Percentiles rank a stretch among this genome's conserved stretches.
Evolutionary conservation across 1,284 basidiomycete genomes (phyloP).

Genomic region (Melanopsichium pennsylvanicum): DNA sequence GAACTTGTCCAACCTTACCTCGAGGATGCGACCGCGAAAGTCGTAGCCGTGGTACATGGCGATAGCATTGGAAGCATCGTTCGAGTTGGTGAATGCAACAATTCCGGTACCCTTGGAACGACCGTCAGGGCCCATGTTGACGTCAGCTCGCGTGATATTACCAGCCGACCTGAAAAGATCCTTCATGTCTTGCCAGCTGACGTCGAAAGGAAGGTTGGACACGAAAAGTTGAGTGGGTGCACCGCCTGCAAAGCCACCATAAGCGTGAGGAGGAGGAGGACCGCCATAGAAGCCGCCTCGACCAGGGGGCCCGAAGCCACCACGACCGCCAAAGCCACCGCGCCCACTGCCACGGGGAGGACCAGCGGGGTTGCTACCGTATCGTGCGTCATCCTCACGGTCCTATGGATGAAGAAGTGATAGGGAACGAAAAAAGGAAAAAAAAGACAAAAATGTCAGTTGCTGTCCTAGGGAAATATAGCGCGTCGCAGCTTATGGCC

Average conservation of each 20-base stretch:
- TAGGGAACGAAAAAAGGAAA: no score
- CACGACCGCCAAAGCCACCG: constrained; percentile 66
- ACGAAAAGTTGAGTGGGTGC: constrained; percentile 79
- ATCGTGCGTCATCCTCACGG: constrained; percentile 91
- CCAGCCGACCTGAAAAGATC: constrained; percentile 94
- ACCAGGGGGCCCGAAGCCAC: constrained; percentile 41
- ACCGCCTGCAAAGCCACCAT: constrained; percentile 34
- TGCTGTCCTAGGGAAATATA: no score
- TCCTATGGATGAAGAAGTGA: constrained; percentile 79
- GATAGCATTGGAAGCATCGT: constrained; percentile 86
- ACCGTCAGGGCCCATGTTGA: constrained; percentile 89
- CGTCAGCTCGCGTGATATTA: constrained; percentile 90
- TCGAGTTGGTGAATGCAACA: constrained; percentile 88
- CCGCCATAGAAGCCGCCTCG: constrained; percentile 49
- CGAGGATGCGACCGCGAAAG: constrained; percentile 53
- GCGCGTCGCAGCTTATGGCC: no score
- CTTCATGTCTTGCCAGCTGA: constrained; percentile 98
- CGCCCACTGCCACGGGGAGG: constrained; percentile 72
- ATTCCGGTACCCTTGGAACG: constrained; percentile 84
- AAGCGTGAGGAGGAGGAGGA: constrained; percentile 26
- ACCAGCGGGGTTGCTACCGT: constrained; percentile 77
- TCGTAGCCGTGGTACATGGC: constrained; percentile 60
- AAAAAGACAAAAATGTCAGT: neutral
- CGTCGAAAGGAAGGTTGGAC: constrained; percentile 86
- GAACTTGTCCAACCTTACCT: constrained; percentile 75